phyloP scores from a whole-genome alignment of 164 flowering plant species.

The Pachysandra terminalis region DNA sequence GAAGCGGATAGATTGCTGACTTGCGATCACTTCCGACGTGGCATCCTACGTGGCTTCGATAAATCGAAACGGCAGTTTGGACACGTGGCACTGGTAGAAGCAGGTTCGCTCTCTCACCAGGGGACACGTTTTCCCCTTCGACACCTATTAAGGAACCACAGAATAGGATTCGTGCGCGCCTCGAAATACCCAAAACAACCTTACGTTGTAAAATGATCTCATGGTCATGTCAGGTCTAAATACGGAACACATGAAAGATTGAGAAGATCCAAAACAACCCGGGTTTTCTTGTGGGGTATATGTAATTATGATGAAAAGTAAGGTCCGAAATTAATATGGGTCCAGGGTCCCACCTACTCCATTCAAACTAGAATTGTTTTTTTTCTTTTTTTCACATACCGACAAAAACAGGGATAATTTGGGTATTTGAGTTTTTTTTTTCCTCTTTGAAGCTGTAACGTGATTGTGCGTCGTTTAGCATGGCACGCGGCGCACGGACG shows the following conservation, averaged over 20 bases:
- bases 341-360: no score
- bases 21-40: slow-evolving; percentile 19
- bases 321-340: no score
- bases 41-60: not conserved
- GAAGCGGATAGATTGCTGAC: slow-evolving; percentile 19
- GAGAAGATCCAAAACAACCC: no score
- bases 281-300: no score
- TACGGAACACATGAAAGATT: no score
- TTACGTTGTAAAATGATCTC: not conserved
- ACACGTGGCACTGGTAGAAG: slow-evolving; percentile 11
- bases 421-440: not conserved
- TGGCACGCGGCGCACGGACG: slow-evolving; percentile 1
- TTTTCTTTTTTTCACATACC: no score
- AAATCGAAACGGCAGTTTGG: not conserved
- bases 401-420: slow-evolving; percentile 3
- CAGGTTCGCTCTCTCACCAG: not conserved
- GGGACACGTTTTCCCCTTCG: slow-evolving; percentile 7
- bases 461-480: not conserved
- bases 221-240: no score
- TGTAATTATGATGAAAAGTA: no score
- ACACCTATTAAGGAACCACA: no score
- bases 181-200: slow-evolving; percentile 5
- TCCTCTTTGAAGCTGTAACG: not conserved
- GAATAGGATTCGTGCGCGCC: not conserved
- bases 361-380: no score